Evolutionary conservation across 192 early-diverging fungal species (phyloP).

Genomic region (Coemansia sp.): DNA sequence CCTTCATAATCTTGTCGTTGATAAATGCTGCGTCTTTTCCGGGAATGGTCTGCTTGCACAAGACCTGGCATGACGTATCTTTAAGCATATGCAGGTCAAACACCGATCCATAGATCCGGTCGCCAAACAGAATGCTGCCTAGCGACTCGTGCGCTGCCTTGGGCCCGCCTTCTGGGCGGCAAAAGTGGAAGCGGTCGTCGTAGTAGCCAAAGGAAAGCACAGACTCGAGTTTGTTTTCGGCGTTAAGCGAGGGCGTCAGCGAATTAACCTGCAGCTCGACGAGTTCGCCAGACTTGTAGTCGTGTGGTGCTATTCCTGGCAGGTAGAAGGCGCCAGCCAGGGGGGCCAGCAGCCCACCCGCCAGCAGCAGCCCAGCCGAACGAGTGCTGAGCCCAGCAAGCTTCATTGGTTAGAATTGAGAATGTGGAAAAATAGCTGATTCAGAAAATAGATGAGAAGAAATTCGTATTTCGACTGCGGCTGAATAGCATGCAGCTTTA

Average conservation of each 20-base stretch:
- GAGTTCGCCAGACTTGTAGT: constrained; percentile 65
- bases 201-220: constrained; percentile 89
- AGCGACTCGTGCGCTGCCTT: constrained; percentile 73
- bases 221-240: constrained; percentile 65
- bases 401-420: constrained; percentile 9
- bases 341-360: constrained; percentile 13
- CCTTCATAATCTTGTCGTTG: constrained; percentile 74
- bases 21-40: constrained; percentile 81
- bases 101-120: constrained; percentile 80
- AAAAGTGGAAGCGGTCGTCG: constrained; percentile 82
- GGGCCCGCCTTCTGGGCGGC: constrained; percentile 65
- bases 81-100: constrained; percentile 70
- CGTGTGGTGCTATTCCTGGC: constrained; percentile 87
- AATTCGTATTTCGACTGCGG: too few relatives aligned
- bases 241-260: constrained; percentile 68
- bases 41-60: constrained; percentile 65
- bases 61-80: constrained; percentile 60
- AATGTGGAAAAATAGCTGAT: not conserved
- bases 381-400: constrained; percentile 3
- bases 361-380: constrained; percentile 2
- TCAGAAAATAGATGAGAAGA: too few relatives aligned
- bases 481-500: not conserved
- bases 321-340: constrained; percentile 75
- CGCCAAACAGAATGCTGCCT: constrained; percentile 94
- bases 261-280: constrained; percentile 86